phyloP scores from a whole-genome alignment of 129 eudicot species.

The Rutidosis leptorrhynchoides region DNA sequence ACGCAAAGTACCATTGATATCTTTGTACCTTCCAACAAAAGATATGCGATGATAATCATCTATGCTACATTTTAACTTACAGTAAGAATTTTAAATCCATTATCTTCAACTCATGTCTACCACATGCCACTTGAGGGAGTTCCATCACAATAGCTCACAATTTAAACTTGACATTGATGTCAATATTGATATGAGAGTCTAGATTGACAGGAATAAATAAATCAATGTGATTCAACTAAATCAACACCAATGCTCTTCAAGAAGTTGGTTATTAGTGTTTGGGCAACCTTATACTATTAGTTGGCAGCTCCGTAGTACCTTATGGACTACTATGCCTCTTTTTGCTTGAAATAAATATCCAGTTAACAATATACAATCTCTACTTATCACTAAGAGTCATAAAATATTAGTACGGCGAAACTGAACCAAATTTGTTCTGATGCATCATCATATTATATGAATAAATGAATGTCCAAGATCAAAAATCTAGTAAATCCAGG shows the following conservation, averaged over 20 bases:
- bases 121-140: constrained; percentile 8
- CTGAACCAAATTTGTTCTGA: constrained; percentile 44
- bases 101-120: constrained; percentile 22
- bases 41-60: constrained; percentile 9
- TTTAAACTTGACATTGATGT: constrained; percentile 23
- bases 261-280: constrained; percentile 16
- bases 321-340: constrained; percentile 32
- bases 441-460: constrained; percentile 55
- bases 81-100: constrained; percentile 20
- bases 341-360: constrained; percentile 28
- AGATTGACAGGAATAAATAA: neutral
- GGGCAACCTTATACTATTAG: constrained; percentile 20
- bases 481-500: too few species aligned
- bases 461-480: too few species aligned
- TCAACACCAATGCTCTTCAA: constrained; percentile 14
- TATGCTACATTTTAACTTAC: constrained; percentile 24
- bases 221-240: constrained; percentile 21
- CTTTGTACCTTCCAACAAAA: too few species aligned
- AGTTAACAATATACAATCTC: constrained; percentile 19
- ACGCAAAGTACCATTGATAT: too few species aligned
- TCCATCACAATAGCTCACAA: constrained; percentile 19
- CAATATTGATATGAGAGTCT: constrained; percentile 16
- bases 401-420: constrained; percentile 42
- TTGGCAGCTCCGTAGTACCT: constrained; percentile 19
- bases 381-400: constrained; percentile 47